Base-by-base conservation (phyloP, 805 yeast species). In the Saturnispora quitensis region DNA sequence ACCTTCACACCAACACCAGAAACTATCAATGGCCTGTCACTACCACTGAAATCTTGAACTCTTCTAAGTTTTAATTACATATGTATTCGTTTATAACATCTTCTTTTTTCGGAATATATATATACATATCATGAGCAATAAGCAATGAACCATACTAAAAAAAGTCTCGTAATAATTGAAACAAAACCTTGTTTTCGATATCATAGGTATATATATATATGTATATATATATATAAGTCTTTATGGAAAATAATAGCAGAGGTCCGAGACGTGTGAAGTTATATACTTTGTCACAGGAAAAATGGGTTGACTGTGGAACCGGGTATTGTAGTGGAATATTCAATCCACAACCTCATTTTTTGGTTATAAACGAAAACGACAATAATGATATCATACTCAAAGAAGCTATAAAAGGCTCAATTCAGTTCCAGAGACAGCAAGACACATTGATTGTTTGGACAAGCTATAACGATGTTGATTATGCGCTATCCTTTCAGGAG, bases 381-480 rank as follows among this genome's bases (percentile, higher is more conserved):
- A 71, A 80, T 5, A 69, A 73, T 2, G 81, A 82, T 28, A 69
- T 80, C 10, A 69, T 91, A 22, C 68, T 91, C 40, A 76, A 78
- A 60, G 79, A 90, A 4, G 73, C 66, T 53, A 72, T 91, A n/a
- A 82, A 78, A 59, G 95, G 95, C 0, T 68, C 78, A 28, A 83
- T 82, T 3, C 95, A 86, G 58, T 91, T 86, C 64, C 97, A 91
- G 64, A 77, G 95, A 61, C 98, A 93, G 62, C 96, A 89, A 62
- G 97, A 89, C 53, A 89, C 97, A 0, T 71, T 91, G 46, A 88
- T 91, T 9, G 96, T 91, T 20, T 91, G 98, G 98, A 86, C 95
- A 9, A 96, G 88, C 61, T 60, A 69, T 2, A 74, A 76, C 18
- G 81, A 84, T 7, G 76, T 75, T 50, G 95, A 89, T 65, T 80